Conservation (phyloP, 345 rosid species). For the Crucihimalaya himalaica region DNA sequence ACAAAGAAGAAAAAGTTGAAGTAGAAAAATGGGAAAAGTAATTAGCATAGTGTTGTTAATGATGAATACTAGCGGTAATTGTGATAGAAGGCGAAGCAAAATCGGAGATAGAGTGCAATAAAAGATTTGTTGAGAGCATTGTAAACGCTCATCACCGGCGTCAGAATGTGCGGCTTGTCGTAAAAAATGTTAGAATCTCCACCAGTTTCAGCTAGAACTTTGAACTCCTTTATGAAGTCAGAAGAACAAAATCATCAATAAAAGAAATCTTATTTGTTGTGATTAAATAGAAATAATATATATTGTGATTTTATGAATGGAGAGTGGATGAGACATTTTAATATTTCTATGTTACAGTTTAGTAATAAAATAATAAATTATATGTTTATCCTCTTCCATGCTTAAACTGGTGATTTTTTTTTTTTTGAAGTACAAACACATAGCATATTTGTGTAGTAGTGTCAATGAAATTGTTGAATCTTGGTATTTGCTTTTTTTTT, state of each 20-base stretch:
- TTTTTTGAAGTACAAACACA: too few relatives aligned
- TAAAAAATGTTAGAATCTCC: slow-evolving; percentile 12
- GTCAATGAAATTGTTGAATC: too few relatives aligned
- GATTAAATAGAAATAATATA: not conserved
- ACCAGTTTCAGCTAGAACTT: not conserved
- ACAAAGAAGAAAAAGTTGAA: not conserved
- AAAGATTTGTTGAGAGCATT: slow-evolving; percentile 14
- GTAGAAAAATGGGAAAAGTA: not conserved
- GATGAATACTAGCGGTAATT: slow-evolving; percentile 15
- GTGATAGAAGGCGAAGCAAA: slow-evolving; percentile 27
- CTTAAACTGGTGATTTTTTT: too few relatives aligned
- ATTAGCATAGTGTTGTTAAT: slow-evolving; percentile 5
- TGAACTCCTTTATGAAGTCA: not conserved
- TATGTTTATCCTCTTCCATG: too few relatives aligned
- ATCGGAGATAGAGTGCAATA: slow-evolving; percentile 21
- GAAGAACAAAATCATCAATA: not conserved
- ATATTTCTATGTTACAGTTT: not conserved
- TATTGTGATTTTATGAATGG: not conserved
- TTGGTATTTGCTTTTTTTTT: too few relatives aligned
- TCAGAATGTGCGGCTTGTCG: slow-evolving; percentile 27
- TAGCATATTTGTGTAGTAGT: too few relatives aligned
- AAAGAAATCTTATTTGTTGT: not conserved
- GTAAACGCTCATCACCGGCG: slow-evolving; percentile 9
- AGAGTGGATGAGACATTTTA: not conserved
- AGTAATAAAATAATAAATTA: not conserved